phyloP scores from a whole-genome alignment of 225 moss, liverwort and hornwort genomes.

The Climacium dendroides region DNA sequence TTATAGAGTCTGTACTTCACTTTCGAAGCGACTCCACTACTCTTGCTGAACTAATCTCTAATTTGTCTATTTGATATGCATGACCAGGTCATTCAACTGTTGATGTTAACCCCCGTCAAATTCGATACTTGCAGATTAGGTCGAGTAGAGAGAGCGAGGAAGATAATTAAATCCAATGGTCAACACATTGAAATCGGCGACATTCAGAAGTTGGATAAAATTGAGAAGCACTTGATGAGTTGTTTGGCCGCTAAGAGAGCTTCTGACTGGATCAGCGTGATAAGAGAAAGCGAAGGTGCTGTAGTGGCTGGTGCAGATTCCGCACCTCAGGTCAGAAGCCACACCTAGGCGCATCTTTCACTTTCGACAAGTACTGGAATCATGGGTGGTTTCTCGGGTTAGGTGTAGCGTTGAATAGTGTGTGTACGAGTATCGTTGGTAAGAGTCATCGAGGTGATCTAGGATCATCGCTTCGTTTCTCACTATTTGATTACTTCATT shows the following conservation, averaged over 20 bases:
- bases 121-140: slow-evolving; percentile 55
- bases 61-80: not conserved
- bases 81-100: not conserved
- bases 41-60: not conserved
- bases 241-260: slow-evolving; percentile 46
- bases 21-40: not conserved
- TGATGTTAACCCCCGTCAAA: not conserved
- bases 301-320: slow-evolving; percentile 71
- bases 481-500: not conserved
- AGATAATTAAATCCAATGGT: slow-evolving; percentile 44
- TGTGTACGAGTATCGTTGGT: not conserved
- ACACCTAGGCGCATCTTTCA: not conserved
- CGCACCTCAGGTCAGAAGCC: slow-evolving; percentile 49
- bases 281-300: slow-evolving; percentile 63
- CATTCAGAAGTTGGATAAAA: slow-evolving; percentile 49
- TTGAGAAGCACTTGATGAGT: slow-evolving; percentile 64
- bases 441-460: not conserved
- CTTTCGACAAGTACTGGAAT: not conserved
- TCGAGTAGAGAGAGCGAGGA: slow-evolving; percentile 65
- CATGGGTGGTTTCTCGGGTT: not conserved
- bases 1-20: not conserved
- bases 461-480: not conserved
- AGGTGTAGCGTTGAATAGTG: not conserved
- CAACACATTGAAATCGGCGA: slow-evolving; percentile 52
- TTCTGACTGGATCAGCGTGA: slow-evolving; percentile 46